Evolutionary conservation across 306 rosid species (phyloP).

Genomic region (Biancaea sappan): DNA sequence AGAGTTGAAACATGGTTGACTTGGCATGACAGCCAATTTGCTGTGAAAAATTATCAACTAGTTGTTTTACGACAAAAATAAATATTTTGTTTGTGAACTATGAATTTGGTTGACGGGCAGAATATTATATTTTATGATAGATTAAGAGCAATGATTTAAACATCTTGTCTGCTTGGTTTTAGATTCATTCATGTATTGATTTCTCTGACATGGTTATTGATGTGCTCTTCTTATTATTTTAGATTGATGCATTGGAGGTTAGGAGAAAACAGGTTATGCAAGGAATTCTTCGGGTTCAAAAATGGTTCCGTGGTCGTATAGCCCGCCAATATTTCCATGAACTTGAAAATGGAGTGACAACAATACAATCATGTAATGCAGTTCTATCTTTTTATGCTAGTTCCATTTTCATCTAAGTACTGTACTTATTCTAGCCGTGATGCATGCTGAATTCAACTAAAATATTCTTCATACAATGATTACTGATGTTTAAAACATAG

Average conservation of each 20-base stretch:
- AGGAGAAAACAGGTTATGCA: constrained; percentile 61
- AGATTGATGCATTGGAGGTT: constrained; percentile 78
- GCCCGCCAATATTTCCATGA: constrained; percentile 59
- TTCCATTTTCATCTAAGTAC: constrained; percentile 30
- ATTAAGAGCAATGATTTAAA: background rate
- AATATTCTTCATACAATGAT: constrained; percentile 7
- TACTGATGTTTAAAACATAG: constrained; percentile 11
- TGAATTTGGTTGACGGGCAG: constrained; percentile 5
- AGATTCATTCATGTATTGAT: constrained; percentile 25
- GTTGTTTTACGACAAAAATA: background rate
- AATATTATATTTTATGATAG: constrained; percentile 4
- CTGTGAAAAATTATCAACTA: background rate
- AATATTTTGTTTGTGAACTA: constrained; percentile 21
- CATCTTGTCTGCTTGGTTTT: constrained; percentile 27
- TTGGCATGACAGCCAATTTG: constrained; percentile 12
- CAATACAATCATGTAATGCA: constrained; percentile 69
- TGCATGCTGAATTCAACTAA: constrained; percentile 24
- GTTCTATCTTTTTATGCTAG: constrained; percentile 21
- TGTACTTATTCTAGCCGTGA: constrained; percentile 17
- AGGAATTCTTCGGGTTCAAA: constrained; percentile 69
- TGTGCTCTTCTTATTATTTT: constrained; percentile 38
- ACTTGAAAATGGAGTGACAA: constrained; percentile 53
- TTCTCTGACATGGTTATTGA: constrained; percentile 37
- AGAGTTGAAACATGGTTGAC: constrained; percentile 13
- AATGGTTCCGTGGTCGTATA: constrained; percentile 71